Evolutionary conservation across 768 basidiomycete genomes (phyloP), one percentile per base, ranked within the genome.

Genomic region (Cyclocybe aegerita): DNA sequence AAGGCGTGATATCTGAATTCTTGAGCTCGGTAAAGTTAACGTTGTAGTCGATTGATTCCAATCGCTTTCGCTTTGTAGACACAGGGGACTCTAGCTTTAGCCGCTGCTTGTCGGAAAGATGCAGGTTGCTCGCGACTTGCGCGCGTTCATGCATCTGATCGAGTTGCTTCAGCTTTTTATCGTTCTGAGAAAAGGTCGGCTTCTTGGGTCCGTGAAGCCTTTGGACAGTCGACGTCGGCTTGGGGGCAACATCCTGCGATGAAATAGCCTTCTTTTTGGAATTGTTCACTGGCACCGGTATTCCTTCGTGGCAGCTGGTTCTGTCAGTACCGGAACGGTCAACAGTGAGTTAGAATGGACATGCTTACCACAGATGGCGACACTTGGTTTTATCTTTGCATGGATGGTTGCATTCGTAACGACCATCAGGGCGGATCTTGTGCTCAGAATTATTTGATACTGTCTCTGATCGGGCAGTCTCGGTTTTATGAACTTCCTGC

Each of bases 381-480:
- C 91, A 93, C 38, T 71, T 75, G 4, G 71, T 68, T 65, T 91
- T 93, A 60, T 90, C 82, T 63, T 86, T 89, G 75, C 91, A 93
- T 15, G 76, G 45, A 57, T 93, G 91, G 57, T 88, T 88, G 60
- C 91, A 93, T 43, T 89, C 90, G 35, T 50, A 53, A 41, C 37
- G 45, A 34, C 54, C 50, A 42, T 57, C 58, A 30, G 43, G 11
- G n/a, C 53, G 53, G 8, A 33, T 17, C 46, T 32, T 52, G 9
- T 43, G 30, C 15, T 44, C 52, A 23, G 23, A 5, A 23, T 39
- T 10, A 31, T 36, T 39, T 34, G 14, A 16, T 32, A 12, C 29
- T 14, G 12, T 9, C 34, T 23, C 9, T 15, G 12, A 36, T 39
- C 30, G n/a, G 33, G 36, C 23, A 7, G 46, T 5, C 37, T 37